Conservation (phyloP, 352 stramenopile genomes). For the Phytophthora boehmeriae region DNA sequence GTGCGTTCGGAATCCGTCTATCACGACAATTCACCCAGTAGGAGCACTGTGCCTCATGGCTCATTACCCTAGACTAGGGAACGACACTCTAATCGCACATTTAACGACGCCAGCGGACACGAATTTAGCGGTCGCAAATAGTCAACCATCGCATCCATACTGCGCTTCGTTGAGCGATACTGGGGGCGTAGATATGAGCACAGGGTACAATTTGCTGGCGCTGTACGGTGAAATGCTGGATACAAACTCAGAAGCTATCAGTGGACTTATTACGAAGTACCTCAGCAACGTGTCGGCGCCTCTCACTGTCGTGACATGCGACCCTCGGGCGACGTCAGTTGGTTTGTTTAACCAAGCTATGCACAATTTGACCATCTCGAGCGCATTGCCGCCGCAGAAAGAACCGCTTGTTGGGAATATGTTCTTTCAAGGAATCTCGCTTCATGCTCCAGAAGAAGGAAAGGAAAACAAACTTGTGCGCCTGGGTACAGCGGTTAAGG, state of each 20-base stretch:
- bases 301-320: constrained; percentile 69
- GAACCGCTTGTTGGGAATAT: constrained; percentile 64
- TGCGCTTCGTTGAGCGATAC: constrained; percentile 39
- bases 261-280: constrained; percentile 78
- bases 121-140: constrained; percentile 46
- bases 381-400: constrained; percentile 59
- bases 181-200: constrained; percentile 32
- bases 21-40: constrained; percentile 68
- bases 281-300: constrained; percentile 59
- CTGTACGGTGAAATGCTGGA: constrained; percentile 71
- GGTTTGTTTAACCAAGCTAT: constrained; percentile 78
- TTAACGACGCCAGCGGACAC: constrained; percentile 46
- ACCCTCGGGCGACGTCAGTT: constrained; percentile 61
- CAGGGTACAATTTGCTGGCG: constrained; percentile 76
- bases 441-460: constrained; percentile 48
- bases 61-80: constrained; percentile 49
- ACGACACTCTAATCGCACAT: constrained; percentile 56
- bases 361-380: constrained; percentile 73
- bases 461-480: constrained; percentile 52
- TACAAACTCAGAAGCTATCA: constrained; percentile 68
- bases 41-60: constrained; percentile 67
- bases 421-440: constrained; percentile 65
- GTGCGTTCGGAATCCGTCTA: constrained; percentile 85
- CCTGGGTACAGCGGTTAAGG: constrained; percentile 57
- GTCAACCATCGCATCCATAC: constrained; percentile 60